Percentiles rank a stretch among this genome's conserved stretches.
Conservation (phyloP, 106 monocot genomes). For the Apostasia ramifera region DNA sequence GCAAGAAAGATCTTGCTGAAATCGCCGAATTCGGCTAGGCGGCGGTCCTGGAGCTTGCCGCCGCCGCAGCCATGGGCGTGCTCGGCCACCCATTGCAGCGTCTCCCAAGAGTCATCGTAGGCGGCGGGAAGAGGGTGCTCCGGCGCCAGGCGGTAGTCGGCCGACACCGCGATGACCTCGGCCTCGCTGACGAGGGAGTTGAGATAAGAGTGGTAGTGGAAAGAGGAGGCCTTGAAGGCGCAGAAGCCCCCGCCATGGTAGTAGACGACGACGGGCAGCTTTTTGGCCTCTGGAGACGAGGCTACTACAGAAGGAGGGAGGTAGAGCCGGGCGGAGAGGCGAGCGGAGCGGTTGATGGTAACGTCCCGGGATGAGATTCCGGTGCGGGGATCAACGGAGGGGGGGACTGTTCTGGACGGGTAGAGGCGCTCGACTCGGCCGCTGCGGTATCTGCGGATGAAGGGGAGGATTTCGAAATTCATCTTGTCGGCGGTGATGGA, state of each 20-base stretch:
- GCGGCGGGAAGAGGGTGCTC: conserved; percentile 43
- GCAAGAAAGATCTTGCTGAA: conserved; percentile 14
- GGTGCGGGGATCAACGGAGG: conserved; percentile 20
- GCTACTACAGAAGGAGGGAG: conserved; percentile 6
- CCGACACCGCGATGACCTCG: conserved; percentile 21
- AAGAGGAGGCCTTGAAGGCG: conserved; percentile 2
- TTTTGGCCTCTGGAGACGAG: background rate
- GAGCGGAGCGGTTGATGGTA: conserved; percentile 4
- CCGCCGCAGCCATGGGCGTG: conserved; percentile 6
- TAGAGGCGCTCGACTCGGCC: conserved; percentile 10
- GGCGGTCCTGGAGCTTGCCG: background rate
- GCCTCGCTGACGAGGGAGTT: conserved; percentile 24
- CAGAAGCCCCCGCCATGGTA: conserved; percentile 46
- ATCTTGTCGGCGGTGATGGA: background rate
- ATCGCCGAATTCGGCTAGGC: conserved; percentile 11
- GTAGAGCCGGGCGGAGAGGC: conserved; percentile 19
- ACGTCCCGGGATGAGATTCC: conserved; percentile 16
- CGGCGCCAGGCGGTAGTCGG: conserved; percentile 34
- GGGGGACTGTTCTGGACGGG: background rate
- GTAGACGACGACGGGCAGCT: conserved; percentile 31
- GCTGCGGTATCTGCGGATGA: conserved; percentile 16
- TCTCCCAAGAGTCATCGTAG: conserved; percentile 39
- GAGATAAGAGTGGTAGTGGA: conserved; percentile 24
- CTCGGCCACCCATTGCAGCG: conserved; percentile 27
- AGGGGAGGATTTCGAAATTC: conserved; percentile 7